phyloP scores from a whole-genome alignment of 805 yeast genomes.

The Cyberlindnera misumaiensis region DNA sequence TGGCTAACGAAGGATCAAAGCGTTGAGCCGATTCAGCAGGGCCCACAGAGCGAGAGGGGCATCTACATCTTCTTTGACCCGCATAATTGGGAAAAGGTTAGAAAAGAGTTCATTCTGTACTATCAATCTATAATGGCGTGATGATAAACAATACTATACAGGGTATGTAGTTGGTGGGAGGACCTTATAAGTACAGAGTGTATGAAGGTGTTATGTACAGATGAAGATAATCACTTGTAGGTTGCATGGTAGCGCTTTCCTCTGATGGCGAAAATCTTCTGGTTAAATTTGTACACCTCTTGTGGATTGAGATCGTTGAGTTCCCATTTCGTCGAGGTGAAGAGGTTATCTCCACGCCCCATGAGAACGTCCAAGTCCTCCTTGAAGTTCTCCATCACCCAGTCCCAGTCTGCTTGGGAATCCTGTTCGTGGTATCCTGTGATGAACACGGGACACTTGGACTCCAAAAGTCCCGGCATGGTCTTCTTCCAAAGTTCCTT shows the following conservation, averaged over 20 bases:
- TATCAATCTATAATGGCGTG: conserved; percentile 54
- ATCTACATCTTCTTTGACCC: conserved; percentile 94
- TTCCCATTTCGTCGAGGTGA: conserved; percentile 90
- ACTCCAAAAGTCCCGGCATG: conserved; percentile 79
- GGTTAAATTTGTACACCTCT: conserved; percentile 89
- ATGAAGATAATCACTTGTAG: conserved; percentile 15
- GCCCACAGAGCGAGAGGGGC: conserved; percentile 86
- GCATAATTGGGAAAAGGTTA: conserved; percentile 90
- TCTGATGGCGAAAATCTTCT: conserved; percentile 83
- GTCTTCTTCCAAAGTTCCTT: conserved; percentile 79
- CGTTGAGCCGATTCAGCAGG: conserved; percentile 77
- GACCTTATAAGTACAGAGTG: background rate
- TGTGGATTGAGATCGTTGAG: conserved; percentile 88
- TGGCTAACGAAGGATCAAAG: conserved; percentile 95
- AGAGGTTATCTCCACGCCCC: conserved; percentile 65
- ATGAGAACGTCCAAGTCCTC: conserved; percentile 78
- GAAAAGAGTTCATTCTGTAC: conserved; percentile 55
- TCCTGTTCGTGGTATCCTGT: conserved; percentile 86
- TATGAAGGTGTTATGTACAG: background rate
- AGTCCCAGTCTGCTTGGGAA: conserved; percentile 57
- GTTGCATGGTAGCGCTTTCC: conserved; percentile 96
- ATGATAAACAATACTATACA: background rate
- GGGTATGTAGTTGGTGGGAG: background rate
- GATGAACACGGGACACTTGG: conserved; percentile 86
- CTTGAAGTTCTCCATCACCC: conserved; percentile 59